phyloP scores from a whole-genome alignment of 306 rosid species.

The Dryas octopetala region DNA sequence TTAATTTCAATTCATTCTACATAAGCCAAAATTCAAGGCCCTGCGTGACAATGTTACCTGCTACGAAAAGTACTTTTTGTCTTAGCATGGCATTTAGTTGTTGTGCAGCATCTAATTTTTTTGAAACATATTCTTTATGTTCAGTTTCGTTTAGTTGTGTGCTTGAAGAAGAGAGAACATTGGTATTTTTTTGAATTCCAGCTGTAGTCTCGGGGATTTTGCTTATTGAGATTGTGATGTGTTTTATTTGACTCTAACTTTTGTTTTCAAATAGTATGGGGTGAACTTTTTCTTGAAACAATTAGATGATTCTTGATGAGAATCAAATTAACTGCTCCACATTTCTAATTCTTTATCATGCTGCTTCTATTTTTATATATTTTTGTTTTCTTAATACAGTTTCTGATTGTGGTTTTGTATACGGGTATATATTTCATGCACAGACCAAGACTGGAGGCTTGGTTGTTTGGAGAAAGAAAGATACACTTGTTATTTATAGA shows the following conservation, averaged over 20 bases:
- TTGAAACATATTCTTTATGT: background rate
- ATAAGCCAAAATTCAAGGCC: background rate
- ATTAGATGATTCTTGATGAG: background rate
- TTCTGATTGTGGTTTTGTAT: constrained; percentile 27
- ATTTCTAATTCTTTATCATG: constrained; percentile 9
- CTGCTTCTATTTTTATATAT: constrained; percentile 1
- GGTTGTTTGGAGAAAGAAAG: constrained; percentile 75
- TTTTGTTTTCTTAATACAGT: constrained; percentile 6
- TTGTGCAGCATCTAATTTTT: background rate
- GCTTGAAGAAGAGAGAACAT: background rate
- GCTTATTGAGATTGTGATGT: constrained; percentile 1
- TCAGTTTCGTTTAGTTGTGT: background rate
- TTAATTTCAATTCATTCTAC: background rate
- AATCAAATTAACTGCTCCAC: background rate
- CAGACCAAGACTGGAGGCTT: constrained; percentile 86
- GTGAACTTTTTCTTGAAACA: background rate
- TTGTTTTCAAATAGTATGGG: background rate
- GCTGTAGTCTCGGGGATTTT: constrained; percentile 4
- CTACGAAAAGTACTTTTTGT: background rate
- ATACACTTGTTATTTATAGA: constrained; percentile 65
- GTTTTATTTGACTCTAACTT: constrained; percentile 7
- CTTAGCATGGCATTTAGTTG: background rate
- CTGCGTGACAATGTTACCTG: background rate
- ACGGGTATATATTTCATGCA: constrained; percentile 21
- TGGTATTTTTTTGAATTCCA: background rate